Conservation (phyloP, 345 rosid genomes). For the Brassica carinata region DNA sequence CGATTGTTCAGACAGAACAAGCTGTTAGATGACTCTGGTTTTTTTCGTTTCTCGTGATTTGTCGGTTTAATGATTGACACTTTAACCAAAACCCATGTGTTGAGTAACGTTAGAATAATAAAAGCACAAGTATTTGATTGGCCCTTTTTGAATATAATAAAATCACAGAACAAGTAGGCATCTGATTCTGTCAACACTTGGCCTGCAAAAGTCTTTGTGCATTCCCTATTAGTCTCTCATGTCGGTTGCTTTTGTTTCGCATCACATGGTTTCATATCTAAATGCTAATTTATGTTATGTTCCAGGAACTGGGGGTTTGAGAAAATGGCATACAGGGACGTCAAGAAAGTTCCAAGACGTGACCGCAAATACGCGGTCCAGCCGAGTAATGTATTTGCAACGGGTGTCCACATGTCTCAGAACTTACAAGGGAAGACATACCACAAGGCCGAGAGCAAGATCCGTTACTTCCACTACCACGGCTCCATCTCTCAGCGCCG, state of each 20-base stretch:
- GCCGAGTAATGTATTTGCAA: conserved; percentile 69
- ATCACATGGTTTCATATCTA: conserved; percentile 9
- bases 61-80: conserved; percentile 21
- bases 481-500: conserved; percentile 74
- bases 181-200: conserved; percentile 35
- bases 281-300: neutral
- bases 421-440: conserved; percentile 65
- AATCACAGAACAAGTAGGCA: neutral
- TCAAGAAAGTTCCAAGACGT: conserved; percentile 69
- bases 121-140: conserved; percentile 25
- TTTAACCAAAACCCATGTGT: conserved; percentile 31
- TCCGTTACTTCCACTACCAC: conserved; percentile 87
- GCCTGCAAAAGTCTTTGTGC: conserved; percentile 33
- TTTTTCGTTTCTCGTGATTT: neutral
- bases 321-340: conserved; percentile 80
- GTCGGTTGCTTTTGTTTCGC: conserved; percentile 30
- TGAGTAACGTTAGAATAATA: conserved; percentile 20
- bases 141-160: conserved; percentile 2
- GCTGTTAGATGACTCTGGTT: neutral
- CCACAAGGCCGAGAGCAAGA: conserved; percentile 59
- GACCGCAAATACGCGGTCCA: conserved; percentile 86
- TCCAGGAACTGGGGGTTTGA: conserved; percentile 93
- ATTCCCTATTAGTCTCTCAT: conserved; percentile 26
- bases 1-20: neutral
- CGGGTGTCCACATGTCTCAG: conserved; percentile 92